Base-by-base conservation (phyloP, 2,329 filamentous ascomycete genomes). In the Ilyonectria robusta region DNA sequence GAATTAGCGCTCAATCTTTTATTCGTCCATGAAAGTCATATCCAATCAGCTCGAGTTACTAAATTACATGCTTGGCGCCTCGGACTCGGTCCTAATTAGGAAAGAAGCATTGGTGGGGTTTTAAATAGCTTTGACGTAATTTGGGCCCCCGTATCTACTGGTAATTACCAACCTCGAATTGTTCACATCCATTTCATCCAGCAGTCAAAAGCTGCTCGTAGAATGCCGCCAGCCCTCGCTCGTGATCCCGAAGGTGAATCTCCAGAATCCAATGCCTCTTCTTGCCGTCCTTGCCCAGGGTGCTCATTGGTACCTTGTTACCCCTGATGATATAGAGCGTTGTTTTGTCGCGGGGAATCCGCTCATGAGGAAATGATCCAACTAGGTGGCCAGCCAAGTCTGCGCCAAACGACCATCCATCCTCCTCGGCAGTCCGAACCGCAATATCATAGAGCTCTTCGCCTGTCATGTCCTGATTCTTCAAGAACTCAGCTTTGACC, bases 221-320 rank as follows among this genome's bases (percentile, higher is more conserved):
- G 70, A 86, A 86, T 26, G 0, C 80, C 84, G 1, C 79, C 81
- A 70, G 81, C 79, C 47, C 79, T 21, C 75, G 74, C n/a, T 73
- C 78, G 1, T 72, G 75, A 64, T 86, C 81, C 35, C 79, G 79
- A 35, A 86, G 78, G 73, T 86, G 83, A 56, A 86, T 82, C 70
- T 86, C 84, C 67, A 86, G 68, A 62, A 86, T 86, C 85, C 85
- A 86, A 76, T 86, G 84, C 40, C 83, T 69, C 70, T 78, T 80
- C 37, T 79, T 70, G 0, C 84, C 84, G 62, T 85, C 78, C 53
- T 79, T 79, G 3, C 79, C 84, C 4, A 74, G 51, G 4, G 69
- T 68, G 23, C 70, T 75, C 82, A 87, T 85, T 2, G 72, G 71
- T n/a, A 81, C 77, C 11, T 77, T 62, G 68, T 85, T 86, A 0